phyloP scores from a whole-genome alignment of 2,329 filamentous ascomycete species.

The Alternaria gansuensis region DNA sequence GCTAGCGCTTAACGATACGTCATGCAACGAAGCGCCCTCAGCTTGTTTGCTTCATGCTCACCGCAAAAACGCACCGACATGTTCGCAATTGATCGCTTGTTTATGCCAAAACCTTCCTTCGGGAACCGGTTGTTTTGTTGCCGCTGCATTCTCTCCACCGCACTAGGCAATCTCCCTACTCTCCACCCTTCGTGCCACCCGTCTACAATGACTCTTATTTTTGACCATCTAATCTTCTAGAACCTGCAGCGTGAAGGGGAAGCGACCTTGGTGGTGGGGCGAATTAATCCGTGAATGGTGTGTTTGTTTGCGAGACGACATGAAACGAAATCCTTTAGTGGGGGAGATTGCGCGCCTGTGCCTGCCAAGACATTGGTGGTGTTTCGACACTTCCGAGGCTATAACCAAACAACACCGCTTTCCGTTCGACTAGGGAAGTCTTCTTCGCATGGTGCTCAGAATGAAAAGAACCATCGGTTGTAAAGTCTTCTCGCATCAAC shows the following conservation, averaged over 20 bases:
- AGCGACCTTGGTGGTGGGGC: slow-evolving; percentile 23
- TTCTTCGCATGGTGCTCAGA: background rate
- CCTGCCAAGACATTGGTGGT: slow-evolving; percentile 20
- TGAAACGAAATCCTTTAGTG: slow-evolving; percentile 32
- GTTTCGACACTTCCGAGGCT: slow-evolving; percentile 24
- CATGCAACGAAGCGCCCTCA: slow-evolving; percentile 29
- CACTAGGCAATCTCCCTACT: background rate
- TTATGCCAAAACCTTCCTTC: background rate
- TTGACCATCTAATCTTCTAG: slow-evolving; percentile 20
- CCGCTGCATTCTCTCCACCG: background rate
- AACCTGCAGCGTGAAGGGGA: slow-evolving; percentile 17
- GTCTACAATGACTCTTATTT: slow-evolving; percentile 11
- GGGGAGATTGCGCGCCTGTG: slow-evolving; percentile 29
- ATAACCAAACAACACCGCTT: background rate
- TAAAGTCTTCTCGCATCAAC: background rate
- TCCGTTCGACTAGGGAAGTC: background rate
- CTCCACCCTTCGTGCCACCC: slow-evolving; percentile 4
- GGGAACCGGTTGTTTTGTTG: background rate
- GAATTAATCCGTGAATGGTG: slow-evolving; percentile 25
- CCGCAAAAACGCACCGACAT: slow-evolving; percentile 3
- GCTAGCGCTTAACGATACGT: slow-evolving; percentile 42
- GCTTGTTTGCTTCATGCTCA: slow-evolving; percentile 14
- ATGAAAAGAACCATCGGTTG: slow-evolving; percentile 8
- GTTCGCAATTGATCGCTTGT: slow-evolving; percentile 9
- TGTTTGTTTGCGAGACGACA: slow-evolving; percentile 10